Conservation (phyloP, 78 protist genomes). For the Cyanophora paradoxa region DNA sequence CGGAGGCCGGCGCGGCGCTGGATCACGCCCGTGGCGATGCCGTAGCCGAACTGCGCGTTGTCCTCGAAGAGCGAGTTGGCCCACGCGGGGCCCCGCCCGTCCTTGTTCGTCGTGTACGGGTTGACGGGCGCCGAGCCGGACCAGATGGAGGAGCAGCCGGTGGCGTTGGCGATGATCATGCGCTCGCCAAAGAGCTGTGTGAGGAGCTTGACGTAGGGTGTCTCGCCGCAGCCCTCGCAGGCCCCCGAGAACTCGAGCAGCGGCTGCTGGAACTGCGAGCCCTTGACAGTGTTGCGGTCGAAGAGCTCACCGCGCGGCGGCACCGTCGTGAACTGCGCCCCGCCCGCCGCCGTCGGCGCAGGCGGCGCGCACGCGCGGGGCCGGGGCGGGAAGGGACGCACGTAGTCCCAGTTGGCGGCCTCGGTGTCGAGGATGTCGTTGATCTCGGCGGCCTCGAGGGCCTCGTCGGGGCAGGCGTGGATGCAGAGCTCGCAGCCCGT, state of each 20-base stretch:
- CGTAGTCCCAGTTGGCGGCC: constrained; percentile 44
- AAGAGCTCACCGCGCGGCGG: constrained; percentile 33
- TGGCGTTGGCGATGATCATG: constrained; percentile 67
- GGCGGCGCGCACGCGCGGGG: too few species aligned
- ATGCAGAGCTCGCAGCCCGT: constrained; percentile 62
- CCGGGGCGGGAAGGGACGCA: not conserved
- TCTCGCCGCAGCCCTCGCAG: constrained; percentile 72
- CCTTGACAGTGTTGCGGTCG: constrained; percentile 40
- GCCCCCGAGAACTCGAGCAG: constrained; percentile 68
- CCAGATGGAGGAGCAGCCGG: constrained; percentile 77
- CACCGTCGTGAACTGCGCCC: constrained; percentile 14
- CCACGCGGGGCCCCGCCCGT: constrained; percentile 80
- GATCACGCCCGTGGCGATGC: constrained; percentile 33
- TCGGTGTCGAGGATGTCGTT: constrained; percentile 7
- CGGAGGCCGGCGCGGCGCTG: not conserved
- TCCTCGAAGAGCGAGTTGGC: constrained; percentile 74
- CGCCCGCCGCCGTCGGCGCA: too few species aligned
- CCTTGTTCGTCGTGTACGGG: constrained; percentile 51
- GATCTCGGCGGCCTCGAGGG: constrained; percentile 35
- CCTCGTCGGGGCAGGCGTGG: constrained; percentile 53
- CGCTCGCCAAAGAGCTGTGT: constrained; percentile 65
- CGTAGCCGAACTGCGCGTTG: constrained; percentile 68
- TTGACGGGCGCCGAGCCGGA: constrained; percentile 33
- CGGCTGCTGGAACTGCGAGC: constrained; percentile 57
- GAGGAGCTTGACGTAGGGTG: constrained; percentile 60